Conservation (phyloP, 2,329 filamentous ascomycete species). For the Basipetospora chlamydospora region DNA sequence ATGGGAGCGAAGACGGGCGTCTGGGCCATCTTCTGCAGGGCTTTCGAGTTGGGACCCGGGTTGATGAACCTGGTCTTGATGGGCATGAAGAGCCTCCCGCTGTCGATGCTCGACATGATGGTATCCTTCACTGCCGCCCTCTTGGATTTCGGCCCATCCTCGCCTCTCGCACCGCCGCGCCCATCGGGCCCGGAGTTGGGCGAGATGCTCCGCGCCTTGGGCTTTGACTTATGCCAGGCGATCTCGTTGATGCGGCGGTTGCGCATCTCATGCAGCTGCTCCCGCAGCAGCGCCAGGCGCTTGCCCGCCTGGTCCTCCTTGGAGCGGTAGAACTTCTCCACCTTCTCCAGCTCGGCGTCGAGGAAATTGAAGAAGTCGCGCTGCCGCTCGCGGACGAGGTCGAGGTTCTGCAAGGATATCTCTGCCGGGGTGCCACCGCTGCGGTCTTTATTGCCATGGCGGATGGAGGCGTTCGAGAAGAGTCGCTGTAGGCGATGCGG, state of each 20-base stretch:
- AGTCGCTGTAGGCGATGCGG: conserved; percentile 17
- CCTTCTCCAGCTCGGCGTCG: conserved; percentile 74
- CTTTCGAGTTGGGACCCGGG: conserved; percentile 46
- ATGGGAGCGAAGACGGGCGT: conserved; percentile 29
- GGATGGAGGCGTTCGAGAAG: conserved; percentile 15
- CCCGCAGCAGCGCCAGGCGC: conserved; percentile 54
- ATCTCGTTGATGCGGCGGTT: conserved; percentile 67
- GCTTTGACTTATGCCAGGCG: conserved; percentile 24
- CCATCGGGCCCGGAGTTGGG: no score
- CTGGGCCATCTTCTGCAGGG: conserved; percentile 36
- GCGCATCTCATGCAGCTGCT: conserved; percentile 87
- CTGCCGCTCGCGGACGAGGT: conserved; percentile 57
- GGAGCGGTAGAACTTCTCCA: conserved; percentile 74
- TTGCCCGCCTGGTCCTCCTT: conserved; percentile 78
- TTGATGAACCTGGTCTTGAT: conserved; percentile 39
- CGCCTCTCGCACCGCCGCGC: no score
- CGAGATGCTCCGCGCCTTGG: conserved; percentile 11
- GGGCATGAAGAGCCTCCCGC: conserved; percentile 15
- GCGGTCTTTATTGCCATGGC: conserved; percentile 11
- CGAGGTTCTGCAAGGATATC: conserved; percentile 28
- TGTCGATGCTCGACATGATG: background rate
- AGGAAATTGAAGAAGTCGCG: conserved; percentile 80
- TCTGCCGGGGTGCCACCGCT: conserved; percentile 23
- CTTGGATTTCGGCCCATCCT: background rate
- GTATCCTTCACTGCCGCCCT: background rate